Conservation (phyloP, 148 eudicot species). For the Suaeda aralocaspica region DNA sequence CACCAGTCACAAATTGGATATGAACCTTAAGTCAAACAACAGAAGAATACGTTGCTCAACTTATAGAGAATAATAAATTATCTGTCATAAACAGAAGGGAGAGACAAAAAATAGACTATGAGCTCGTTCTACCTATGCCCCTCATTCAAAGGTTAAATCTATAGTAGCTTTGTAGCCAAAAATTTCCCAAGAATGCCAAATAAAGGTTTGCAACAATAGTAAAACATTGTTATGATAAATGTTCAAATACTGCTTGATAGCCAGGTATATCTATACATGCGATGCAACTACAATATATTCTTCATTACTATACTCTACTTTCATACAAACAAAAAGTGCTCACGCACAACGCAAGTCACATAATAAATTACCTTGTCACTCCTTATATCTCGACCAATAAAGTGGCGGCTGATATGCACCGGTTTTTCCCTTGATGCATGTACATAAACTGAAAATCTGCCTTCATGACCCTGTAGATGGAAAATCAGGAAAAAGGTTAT, state of each 20-base stretch:
- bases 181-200: background rate
- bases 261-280: no score
- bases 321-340: no score
- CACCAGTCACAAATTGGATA: background rate
- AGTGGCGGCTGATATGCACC: slow-evolving; percentile 43
- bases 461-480: slow-evolving; percentile 51
- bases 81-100: background rate
- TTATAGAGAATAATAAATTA: background rate
- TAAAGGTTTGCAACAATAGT: background rate
- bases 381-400: slow-evolving; percentile 45
- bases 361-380: slow-evolving; percentile 55
- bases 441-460: slow-evolving; percentile 50
- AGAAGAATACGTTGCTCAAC: background rate
- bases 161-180: background rate
- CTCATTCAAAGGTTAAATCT: background rate
- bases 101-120: background rate
- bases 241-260: no score
- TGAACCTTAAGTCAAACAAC: background rate
- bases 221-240: background rate
- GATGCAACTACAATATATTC: no score
- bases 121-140: background rate
- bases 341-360: background rate
- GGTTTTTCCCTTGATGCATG: slow-evolving; percentile 55
- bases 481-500: slow-evolving; percentile 1
- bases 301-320: no score